A percentile compares a stretch with the other conserved stretches of the same genome.
Evolutionary conservation across 306 rosid genomes (phyloP).

Genomic region (Fragaria iinumae): DNA sequence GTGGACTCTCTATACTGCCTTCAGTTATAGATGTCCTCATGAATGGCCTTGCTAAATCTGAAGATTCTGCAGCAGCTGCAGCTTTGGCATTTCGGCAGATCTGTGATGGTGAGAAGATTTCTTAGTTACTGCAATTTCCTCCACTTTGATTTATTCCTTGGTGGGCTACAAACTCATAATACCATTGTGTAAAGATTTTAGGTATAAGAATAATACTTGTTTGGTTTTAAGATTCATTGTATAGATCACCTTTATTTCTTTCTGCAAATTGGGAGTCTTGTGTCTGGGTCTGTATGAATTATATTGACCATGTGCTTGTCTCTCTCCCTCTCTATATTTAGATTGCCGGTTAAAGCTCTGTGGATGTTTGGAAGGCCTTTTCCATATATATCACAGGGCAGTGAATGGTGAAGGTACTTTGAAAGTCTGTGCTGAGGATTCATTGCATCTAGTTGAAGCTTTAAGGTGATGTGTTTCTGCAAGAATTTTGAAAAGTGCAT

Average conservation of each 20-base stretch:
- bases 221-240: neutral
- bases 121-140: neutral
- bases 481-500: conserved; percentile 18
- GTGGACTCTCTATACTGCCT: conserved; percentile 76
- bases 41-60: conserved; percentile 94
- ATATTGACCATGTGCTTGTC: neutral
- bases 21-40: conserved; percentile 79
- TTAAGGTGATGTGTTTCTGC: conserved; percentile 54
- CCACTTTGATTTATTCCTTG: neutral
- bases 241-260: neutral
- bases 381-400: conserved; percentile 80
- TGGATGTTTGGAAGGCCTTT: conserved; percentile 91
- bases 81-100: conserved; percentile 94
- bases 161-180: neutral
- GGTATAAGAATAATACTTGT: neutral
- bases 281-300: neutral
- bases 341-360: conserved; percentile 97
- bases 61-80: conserved; percentile 97
- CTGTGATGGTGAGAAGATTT: conserved; percentile 71
- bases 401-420: conserved; percentile 84
- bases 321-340: conserved; percentile 26
- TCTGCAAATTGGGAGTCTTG: neutral
- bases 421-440: conserved; percentile 94
- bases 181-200: neutral
- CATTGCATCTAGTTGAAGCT: conserved; percentile 94